Conservation (phyloP, 192 early-diverging fungal genomes). For the Ambispora gerdemannii region DNA sequence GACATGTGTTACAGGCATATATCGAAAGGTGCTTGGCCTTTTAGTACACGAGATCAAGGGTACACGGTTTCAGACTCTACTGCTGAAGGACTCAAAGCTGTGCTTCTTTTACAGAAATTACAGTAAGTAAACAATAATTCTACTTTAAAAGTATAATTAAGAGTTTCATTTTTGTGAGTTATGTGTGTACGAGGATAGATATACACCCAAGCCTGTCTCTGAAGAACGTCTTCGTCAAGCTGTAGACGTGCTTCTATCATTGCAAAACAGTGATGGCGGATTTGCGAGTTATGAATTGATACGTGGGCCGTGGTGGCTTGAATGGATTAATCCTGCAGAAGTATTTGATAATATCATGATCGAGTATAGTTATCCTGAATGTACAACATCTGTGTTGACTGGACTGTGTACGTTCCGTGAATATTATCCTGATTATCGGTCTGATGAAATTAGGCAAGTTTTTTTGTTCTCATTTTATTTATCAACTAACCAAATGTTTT, state of each 20-base stretch:
- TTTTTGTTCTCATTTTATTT: conserved; percentile 29
- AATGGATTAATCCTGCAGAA: conserved; percentile 91
- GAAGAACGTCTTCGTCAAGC: conserved; percentile 77
- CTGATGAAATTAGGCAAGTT: conserved; percentile 69
- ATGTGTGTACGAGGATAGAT: conserved; percentile 20
- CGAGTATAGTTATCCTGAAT: conserved; percentile 96
- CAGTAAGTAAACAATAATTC: no score
- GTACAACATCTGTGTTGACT: conserved; percentile 90
- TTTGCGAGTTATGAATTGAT: conserved; percentile 91
- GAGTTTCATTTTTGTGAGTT: no score
- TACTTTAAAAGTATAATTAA: no score
- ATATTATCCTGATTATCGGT: conserved; percentile 75
- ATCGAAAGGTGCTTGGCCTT: conserved; percentile 94
- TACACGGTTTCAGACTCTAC: conserved; percentile 97
- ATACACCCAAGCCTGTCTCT: conserved; percentile 55
- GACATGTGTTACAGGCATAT: conserved; percentile 74
- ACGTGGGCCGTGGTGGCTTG: conserved; percentile 76
- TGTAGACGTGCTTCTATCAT: conserved; percentile 84
- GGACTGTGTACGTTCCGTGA: conserved; percentile 77
- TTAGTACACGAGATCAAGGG: conserved; percentile 87
- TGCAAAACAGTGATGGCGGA: conserved; percentile 91
- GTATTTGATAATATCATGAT: conserved; percentile 98
- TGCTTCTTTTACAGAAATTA: conserved; percentile 71
- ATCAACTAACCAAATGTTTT: no score
- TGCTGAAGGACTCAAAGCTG: conserved; percentile 84